Evolutionary conservation across 139 green algal genomes (phyloP), one percentile per base, ranked within the genome.

Genomic region (Micromonas commoda): DNA sequence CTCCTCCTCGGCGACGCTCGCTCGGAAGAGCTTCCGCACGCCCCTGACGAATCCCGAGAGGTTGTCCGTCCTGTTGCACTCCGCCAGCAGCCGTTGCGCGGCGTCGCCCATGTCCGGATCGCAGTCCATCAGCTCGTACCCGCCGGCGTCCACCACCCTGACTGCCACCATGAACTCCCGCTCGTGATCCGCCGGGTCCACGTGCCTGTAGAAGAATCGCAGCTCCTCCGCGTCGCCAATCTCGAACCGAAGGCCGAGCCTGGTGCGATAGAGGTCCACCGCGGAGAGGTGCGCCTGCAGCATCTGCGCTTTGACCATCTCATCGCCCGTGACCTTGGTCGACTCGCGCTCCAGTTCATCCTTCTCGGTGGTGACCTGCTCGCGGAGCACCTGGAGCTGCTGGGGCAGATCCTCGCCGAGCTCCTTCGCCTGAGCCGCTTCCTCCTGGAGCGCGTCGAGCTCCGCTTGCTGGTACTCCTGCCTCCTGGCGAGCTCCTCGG

Each of bases 41-140:
- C 53, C 38, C 6, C 68, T 38, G 20, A 75, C 68, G 32, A 75
- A 75, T n/a, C n/a, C 37, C 4, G 37, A n/a, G 6, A 75, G 53
- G 29, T 75, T 39, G 23, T 75, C 33, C 34, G 68, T 35, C 33
- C 34, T 38, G 38, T 75, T 75, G 33, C 68, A 75, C 35, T 75
- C 68, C 24, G n/a, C 26, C 19, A 63, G 19, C 1, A 64, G 34
- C 66, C 21, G 16, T 1, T 6, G n/a, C 9, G 9, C 35, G 4
- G 33, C 32, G 21, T n/a, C 23, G 19, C 33, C 21, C 16, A 75
- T 34, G n/a, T 5, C 37, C 9, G 68, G 68, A 61, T 75, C 68
- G 2, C 68, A 75, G 34, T 75, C 68, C 1, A 75, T 39, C 19
- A 75, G 19, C 35, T 75, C 35, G 37, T 61, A 75, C 23, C 3